Evolutionary conservation across 2,329 filamentous ascomycete genomes (phyloP), one percentile per base, ranked within the genome.

Genomic region (Fusarium falciforme): DNA sequence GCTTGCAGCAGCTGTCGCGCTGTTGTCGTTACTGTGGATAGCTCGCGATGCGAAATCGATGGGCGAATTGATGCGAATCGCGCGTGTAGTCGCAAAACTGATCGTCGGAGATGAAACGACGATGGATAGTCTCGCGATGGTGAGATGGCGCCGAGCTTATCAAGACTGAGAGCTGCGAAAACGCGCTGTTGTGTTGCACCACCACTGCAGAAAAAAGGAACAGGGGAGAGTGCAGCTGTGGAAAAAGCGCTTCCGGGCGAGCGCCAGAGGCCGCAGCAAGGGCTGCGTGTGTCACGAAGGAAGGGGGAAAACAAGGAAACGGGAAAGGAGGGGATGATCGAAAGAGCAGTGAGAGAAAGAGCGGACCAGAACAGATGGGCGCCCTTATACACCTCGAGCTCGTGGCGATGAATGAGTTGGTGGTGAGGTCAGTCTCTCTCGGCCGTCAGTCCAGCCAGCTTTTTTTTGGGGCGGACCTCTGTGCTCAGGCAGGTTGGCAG

Each of bases 381-480:
- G 76, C 79, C 76, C 78, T 80, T 80, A 77, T 79, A 77, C 73
- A 77, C 76, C 77, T 80, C 71, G 59, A 72, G 66, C 66, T 73
- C 69, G 72, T 72, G 73, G 67, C 61, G 73, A 78, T 77, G 75
- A 74, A 68, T 68, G 68, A 76, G 67, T 66, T 71, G 71, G 59
- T 73, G 73, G 72, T 75, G 74, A 80, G 75, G 75, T 76, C 77
- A 76, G 72, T 76, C 68, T 71, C 64, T 68, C 72, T 54, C 70
- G 61, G 61, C 70, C 52, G 55, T 67, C 64, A 66, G 67, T 70
- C 68, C 77, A 78, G 78, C 78, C 76, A 78, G 78, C 78, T 82
- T 82, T 82, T 58, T 81, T 80, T 79, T 74, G 65, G 75, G 76
- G 71, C 67, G 68, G 70, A 65, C 63, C 61, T 72, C 49, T 62